A percentile compares a stretch with the other conserved stretches of the same genome.
Evolutionary conservation across 2,329 filamentous ascomycete species (phyloP).

Genomic region (Macrophomina pseudophaseolina): DNA sequence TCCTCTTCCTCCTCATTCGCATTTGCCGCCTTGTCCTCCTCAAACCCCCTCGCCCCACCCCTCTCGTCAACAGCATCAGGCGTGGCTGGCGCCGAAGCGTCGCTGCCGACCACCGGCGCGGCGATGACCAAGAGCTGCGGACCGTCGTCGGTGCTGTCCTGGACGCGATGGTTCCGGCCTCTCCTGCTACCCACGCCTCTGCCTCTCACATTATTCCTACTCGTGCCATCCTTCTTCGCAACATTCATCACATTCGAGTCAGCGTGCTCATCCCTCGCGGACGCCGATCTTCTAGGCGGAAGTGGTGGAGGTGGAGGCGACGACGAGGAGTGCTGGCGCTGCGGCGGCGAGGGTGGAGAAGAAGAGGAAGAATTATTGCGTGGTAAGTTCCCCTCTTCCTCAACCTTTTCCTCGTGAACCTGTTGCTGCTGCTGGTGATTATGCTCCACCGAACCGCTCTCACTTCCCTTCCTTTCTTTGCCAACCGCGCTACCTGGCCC

Average conservation of each 20-base stretch:
- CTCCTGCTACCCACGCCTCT: not conserved
- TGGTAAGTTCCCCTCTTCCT: slow-evolving; percentile 37
- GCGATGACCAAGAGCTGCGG: slow-evolving; percentile 12
- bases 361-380: slow-evolving; percentile 29
- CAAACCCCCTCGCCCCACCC: not conserved
- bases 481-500: not conserved
- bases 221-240: not conserved
- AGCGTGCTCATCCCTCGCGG: not conserved
- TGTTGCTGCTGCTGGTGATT: not conserved
- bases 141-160: not conserved
- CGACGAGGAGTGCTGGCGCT: slow-evolving; percentile 26
- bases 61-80: not conserved
- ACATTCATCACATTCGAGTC: not conserved
- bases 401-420: not conserved
- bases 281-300: slow-evolving; percentile 46
- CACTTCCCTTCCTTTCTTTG: not conserved
- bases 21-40: not conserved
- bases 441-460: not conserved
- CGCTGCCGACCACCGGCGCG: not conserved
- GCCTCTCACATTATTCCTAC: not conserved
- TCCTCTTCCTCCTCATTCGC: not conserved
- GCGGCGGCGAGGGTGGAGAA: slow-evolving; percentile 31
- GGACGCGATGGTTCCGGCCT: not conserved
- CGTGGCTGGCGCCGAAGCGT: slow-evolving; percentile 5
- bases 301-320: slow-evolving; percentile 52